Evolutionary conservation across 2,329 filamentous ascomycete genomes (phyloP), one percentile per base, ranked within the genome.

Genomic region (Neopestalotiopsis sp.): DNA sequence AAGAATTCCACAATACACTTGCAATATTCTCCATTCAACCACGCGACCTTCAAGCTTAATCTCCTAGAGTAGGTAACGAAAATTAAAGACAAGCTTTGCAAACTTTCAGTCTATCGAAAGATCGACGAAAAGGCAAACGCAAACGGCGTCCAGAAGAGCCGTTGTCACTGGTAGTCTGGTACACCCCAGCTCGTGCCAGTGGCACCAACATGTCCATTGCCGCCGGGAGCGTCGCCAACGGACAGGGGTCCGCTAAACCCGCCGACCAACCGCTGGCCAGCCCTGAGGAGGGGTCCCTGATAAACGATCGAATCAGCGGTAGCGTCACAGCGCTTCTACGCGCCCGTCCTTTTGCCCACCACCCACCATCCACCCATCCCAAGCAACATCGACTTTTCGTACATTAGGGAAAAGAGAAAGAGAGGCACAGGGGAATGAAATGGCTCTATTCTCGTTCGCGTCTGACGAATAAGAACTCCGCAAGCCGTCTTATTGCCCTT

Each of bases 281-380:
- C 34, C 6, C 34, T 38, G 34, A 38, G 34, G 24, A 53, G 58
- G 53, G 53, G n/a, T n/a, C 56, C 65, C 61, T 17, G 17, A n/a
- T 45, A 45, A 38, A 45, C 65, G 65, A 38, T 17, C 65, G 65
- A 67, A 67, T 67, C 53, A 67, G 65, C 65, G 30, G 17, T 30
- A 38, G 20, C 40, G 58, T 67, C 65, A 67, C 65, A 67, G 32
- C 64, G 32, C 59, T 61, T 61, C 65, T 67, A 67, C 65, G 65
- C 65, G 65, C 65, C 65, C 32, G 34, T 38, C 34, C 32, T 17
- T 34, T 24, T 24, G 24, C 45, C 24, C 32, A 24, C 17, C 64
- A 45, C 40, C 28, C 53, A 28, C 24, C 24, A 38, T 24, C 30
- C 65, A 59, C 28, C 53, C 7, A 32, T 24, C 57, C 34, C 34